phyloP scores from a whole-genome alignment of 805 yeast species.

The Brettanomyces nanus region DNA sequence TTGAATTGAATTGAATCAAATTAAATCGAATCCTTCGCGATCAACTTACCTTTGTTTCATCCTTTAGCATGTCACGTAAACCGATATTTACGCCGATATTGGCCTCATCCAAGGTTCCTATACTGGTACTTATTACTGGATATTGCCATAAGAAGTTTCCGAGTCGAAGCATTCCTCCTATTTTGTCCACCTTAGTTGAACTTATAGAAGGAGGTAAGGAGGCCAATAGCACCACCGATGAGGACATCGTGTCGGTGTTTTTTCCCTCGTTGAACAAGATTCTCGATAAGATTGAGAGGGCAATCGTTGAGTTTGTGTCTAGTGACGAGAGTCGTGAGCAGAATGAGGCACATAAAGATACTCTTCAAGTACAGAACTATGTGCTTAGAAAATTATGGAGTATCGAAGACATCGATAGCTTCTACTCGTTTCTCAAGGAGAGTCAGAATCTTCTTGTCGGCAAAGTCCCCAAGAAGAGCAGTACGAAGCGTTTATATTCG shows the following conservation, averaged over 20 bases:
- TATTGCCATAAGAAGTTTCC: slow-evolving; percentile 37
- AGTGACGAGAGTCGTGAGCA: slow-evolving; percentile 1
- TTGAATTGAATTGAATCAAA: too few relatives aligned
- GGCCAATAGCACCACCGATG: neutral
- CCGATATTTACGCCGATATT: slow-evolving; percentile 32
- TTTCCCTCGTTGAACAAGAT: slow-evolving; percentile 22
- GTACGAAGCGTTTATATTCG: slow-evolving; percentile 24
- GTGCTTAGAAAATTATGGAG: slow-evolving; percentile 36
- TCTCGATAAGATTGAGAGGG: slow-evolving; percentile 10
- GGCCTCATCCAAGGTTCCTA: slow-evolving; percentile 48
- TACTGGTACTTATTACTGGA: slow-evolving; percentile 38
- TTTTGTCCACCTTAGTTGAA: slow-evolving; percentile 34
- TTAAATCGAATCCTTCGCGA: too few relatives aligned
- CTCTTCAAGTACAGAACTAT: slow-evolving; percentile 19
- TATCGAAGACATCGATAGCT: slow-evolving; percentile 38
- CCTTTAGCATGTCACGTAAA: too few relatives aligned
- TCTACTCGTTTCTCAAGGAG: slow-evolving; percentile 31
- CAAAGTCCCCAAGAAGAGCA: slow-evolving; percentile 12
- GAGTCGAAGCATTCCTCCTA: slow-evolving; percentile 27
- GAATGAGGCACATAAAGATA: neutral
- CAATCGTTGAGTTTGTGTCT: slow-evolving; percentile 8
- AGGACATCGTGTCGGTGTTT: slow-evolving; percentile 11
- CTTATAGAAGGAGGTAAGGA: slow-evolving; percentile 26
- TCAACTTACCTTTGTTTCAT: too few relatives aligned
- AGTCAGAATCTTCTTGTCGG: slow-evolving; percentile 28